Conservation (phyloP, 441 rosid species). For the Brassica hybrid region DNA sequence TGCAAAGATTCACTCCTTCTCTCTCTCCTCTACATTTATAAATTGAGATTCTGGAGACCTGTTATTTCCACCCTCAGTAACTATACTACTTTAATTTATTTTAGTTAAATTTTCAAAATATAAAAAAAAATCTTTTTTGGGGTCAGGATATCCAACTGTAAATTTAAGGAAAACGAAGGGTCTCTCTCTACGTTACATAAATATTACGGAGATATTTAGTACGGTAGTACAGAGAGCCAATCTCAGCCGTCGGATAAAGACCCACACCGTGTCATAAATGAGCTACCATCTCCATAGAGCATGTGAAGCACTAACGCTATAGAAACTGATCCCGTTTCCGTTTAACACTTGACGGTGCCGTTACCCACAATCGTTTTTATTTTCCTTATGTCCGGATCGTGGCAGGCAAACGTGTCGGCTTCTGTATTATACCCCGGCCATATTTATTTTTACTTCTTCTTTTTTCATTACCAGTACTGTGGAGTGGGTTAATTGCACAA, state of each 20-base stretch:
- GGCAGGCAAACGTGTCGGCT: constrained; percentile 72
- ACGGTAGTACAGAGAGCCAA: constrained; percentile 7
- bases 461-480: not conserved
- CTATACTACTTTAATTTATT: constrained; percentile 22
- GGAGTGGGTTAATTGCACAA: constrained; percentile 12
- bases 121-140: not conserved
- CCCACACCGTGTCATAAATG: constrained; percentile 20
- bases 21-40: not conserved
- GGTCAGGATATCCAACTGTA: not conserved
- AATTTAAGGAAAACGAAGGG: constrained; percentile 17
- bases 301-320: constrained; percentile 6
- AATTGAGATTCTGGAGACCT: constrained; percentile 26
- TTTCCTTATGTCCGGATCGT: constrained; percentile 55
- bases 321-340: constrained; percentile 35
- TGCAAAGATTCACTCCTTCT: constrained; percentile 32
- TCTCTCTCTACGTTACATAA: constrained; percentile 9
- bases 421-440: constrained; percentile 39
- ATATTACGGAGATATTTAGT: constrained; percentile 5
- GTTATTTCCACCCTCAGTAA: constrained; percentile 38
- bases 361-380: constrained; percentile 34
- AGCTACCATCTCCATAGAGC: not conserved
- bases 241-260: constrained; percentile 34
- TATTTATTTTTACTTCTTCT: not conserved
- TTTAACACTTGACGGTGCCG: constrained; percentile 38
- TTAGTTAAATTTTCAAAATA: not conserved